These are phyloP conservation scores for Thielaviopsis cerberus DNA, from an alignment of 2,329 filamentous ascomycete species.

Conservation along the genomic window DNA sequence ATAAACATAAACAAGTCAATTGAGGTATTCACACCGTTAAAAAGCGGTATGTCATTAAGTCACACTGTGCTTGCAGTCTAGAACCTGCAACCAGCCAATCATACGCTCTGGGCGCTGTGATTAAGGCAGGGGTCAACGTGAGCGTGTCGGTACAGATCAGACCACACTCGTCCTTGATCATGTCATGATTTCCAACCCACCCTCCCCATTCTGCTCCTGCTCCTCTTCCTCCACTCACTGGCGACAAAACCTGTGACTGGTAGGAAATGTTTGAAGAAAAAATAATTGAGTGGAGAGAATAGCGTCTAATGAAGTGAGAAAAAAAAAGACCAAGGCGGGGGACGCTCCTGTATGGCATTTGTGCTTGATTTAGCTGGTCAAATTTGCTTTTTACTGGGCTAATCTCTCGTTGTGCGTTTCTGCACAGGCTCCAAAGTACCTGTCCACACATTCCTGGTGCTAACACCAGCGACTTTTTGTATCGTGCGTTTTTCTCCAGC, in stretches of 20 bases:
- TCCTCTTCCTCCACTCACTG: background rate
- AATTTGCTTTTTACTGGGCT: no score
- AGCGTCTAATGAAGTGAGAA: background rate
- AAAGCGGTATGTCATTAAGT: background rate
- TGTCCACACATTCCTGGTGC: no score
- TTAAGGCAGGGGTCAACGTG: slow-evolving; percentile 3
- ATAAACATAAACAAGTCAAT: background rate
- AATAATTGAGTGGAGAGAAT: background rate
- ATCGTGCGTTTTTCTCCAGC: background rate
- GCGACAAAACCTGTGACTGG: background rate
- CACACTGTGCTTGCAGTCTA: slow-evolving; percentile 3
- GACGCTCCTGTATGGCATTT: background rate
- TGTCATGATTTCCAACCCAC: slow-evolving; percentile 7
- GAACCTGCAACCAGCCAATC: slow-evolving; percentile 4
- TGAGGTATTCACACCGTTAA: background rate
- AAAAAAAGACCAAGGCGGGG: background rate
- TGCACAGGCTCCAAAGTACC: no score
- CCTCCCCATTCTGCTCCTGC: background rate
- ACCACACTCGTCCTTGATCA: slow-evolving; percentile 11
- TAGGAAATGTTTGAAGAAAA: background rate
- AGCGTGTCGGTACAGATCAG: slow-evolving; percentile 10
- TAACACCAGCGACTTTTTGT: background rate
- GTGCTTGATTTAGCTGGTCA: no score
- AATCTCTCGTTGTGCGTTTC: no score
- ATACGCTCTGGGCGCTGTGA: background rate